Conservation (phyloP, 768 basidiomycete genomes). For the Tremella yokohamensis region DNA sequence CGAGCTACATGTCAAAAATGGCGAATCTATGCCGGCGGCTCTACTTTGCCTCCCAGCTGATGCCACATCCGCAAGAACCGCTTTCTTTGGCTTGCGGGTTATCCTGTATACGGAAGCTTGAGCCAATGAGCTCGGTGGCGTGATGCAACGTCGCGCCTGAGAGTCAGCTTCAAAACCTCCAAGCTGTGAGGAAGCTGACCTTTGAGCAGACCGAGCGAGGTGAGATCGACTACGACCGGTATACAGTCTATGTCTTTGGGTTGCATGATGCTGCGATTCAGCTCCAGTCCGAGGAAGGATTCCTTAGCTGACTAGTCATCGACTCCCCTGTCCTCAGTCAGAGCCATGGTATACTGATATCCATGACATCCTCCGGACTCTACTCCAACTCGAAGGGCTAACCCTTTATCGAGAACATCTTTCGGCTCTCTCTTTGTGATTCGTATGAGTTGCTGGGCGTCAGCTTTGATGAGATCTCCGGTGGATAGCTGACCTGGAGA, state of each 20-base stretch:
- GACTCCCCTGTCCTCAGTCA: slow-evolving; percentile 60
- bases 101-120: slow-evolving; percentile 72
- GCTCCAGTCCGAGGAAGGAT: no score
- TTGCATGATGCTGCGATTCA: slow-evolving; percentile 46
- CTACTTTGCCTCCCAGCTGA: slow-evolving; percentile 83
- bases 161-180: not conserved
- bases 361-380: slow-evolving; percentile 97
- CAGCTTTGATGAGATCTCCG: not conserved
- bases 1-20: not conserved
- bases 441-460: slow-evolving; percentile 65
- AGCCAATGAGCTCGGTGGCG: slow-evolving; percentile 91
- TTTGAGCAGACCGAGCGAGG: slow-evolving; percentile 77
- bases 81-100: slow-evolving; percentile 86
- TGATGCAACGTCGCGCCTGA: slow-evolving; percentile 76
- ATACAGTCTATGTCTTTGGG: slow-evolving; percentile 41
- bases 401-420: slow-evolving; percentile 53
- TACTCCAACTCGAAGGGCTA: slow-evolving; percentile 75
- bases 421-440: slow-evolving; percentile 65
- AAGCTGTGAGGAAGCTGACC: slow-evolving; percentile 46
- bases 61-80: slow-evolving; percentile 87
- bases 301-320: slow-evolving; percentile 87
- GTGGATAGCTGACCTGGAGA: slow-evolving; percentile 30
- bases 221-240: slow-evolving; percentile 71
- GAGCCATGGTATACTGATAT: slow-evolving; percentile 89
- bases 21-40: not conserved